A percentile compares a stretch with the other conserved stretches of the same genome.
phyloP scores from a whole-genome alignment of 495 filamentous ascomycete species.

The Parachaetomium inaequale region DNA sequence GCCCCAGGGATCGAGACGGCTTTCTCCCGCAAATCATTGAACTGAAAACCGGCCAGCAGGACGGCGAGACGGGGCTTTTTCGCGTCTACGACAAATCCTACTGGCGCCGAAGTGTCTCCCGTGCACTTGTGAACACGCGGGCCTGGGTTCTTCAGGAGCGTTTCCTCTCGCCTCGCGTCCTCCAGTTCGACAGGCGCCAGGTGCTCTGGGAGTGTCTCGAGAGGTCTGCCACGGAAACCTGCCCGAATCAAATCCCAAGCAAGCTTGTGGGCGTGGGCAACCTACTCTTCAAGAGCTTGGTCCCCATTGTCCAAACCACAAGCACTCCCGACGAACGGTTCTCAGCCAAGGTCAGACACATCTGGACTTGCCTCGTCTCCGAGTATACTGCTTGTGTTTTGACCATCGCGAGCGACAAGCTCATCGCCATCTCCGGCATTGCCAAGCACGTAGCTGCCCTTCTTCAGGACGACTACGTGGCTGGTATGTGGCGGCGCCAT shows the following conservation, averaged over 20 bases:
- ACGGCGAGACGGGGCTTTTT: neutral
- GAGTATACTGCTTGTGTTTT: neutral
- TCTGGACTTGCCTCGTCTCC: neutral
- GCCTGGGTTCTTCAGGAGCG: constrained; percentile 2
- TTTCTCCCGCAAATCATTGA: neutral
- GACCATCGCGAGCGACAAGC: neutral
- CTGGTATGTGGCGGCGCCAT: neutral
- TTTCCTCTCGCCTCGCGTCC: neutral
- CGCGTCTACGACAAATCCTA: neutral
- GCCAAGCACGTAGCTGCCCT: neutral
- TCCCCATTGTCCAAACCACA: no score
- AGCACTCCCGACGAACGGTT: no score
- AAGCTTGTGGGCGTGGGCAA: neutral
- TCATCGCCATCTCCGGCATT: neutral
- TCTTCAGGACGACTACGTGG: neutral
- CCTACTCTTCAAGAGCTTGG: neutral
- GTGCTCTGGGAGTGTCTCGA: constrained; percentile 1
- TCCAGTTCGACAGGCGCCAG: neutral
- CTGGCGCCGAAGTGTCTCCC: neutral
- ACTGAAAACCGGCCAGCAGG: neutral
- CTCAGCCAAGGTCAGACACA: neutral
- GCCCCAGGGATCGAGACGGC: neutral
- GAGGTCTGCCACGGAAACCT: neutral
- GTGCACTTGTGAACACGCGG: neutral
- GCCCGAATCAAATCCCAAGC: neutral